Conservation (phyloP, 1,139 yeast genomes). For the Debaryomyces singareniensis region DNA sequence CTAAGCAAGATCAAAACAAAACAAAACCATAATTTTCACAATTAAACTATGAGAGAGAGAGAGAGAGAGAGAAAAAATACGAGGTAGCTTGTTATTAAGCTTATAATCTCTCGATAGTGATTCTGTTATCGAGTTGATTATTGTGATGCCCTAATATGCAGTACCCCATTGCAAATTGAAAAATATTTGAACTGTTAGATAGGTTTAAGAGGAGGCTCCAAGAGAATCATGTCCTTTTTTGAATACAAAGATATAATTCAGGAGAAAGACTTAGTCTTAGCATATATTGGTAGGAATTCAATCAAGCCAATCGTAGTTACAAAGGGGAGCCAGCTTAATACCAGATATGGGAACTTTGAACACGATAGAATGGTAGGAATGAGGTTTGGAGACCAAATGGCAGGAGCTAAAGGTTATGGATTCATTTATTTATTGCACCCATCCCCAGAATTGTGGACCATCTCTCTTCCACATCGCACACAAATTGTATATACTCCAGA, state of each 20-base stretch:
- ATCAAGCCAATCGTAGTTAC: constrained; percentile 69
- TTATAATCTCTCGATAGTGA: no score
- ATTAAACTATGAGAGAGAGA: no score
- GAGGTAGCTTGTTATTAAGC: no score
- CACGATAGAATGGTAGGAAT: constrained; percentile 79
- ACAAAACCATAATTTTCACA: no score
- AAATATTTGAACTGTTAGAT: no score
- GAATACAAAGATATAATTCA: constrained; percentile 53
- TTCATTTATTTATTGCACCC: constrained; percentile 86
- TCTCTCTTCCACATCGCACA: constrained; percentile 92
- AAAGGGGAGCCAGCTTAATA: constrained; percentile 58
- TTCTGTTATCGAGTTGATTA: no score
- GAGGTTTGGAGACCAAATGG: constrained; percentile 79
- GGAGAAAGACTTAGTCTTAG: constrained; percentile 82
- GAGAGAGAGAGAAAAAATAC: no score
- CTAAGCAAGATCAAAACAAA: no score
- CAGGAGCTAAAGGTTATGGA: constrained; percentile 74
- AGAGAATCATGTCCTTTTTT: constrained; percentile 35
- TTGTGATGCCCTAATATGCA: no score
- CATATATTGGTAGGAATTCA: constrained; percentile 75
- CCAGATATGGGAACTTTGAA: constrained; percentile 83
- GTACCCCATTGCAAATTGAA: no score
- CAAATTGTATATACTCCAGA: constrained; percentile 97
- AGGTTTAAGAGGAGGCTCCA: neutral
- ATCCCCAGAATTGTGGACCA: constrained; percentile 92